Conservation (phyloP, 441 rosid genomes). For the Corymbia calophylla region DNA sequence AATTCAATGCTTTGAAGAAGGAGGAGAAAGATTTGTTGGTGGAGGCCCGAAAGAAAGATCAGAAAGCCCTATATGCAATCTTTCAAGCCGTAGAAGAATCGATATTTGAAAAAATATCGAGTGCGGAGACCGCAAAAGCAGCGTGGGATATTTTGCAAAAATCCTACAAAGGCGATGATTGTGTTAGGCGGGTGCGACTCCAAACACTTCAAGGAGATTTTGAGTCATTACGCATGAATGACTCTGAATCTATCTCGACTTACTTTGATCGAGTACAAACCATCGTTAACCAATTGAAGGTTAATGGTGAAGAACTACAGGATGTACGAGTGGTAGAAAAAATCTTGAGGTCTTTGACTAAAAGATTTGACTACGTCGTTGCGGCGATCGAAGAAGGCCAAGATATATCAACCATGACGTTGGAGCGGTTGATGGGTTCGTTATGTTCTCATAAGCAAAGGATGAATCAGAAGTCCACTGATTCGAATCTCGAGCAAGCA, state of each 20-base stretch:
- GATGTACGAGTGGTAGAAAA: background rate
- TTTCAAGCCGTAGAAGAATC: no score
- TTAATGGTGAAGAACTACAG: background rate
- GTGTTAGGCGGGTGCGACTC: no score
- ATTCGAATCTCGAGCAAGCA: background rate
- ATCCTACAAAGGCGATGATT: no score
- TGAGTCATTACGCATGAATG: no score
- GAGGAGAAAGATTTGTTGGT: no score
- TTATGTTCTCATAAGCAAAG: background rate
- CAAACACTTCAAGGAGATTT: no score
- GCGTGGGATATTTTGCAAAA: no score
- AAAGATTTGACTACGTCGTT: no score
- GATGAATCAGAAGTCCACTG: background rate
- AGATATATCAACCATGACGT: background rate
- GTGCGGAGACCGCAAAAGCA: accelerated
- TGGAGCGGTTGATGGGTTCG: background rate
- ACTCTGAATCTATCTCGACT: background rate
- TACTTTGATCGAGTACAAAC: background rate
- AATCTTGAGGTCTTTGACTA: background rate
- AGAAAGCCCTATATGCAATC: no score
- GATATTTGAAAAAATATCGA: no score
- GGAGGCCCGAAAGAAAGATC: no score
- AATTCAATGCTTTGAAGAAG: no score
- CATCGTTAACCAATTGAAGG: background rate
- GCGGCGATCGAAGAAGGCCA: background rate